Base-by-base conservation (phyloP, 441 rosid genomes). In the Eruca vesicaria region DNA sequence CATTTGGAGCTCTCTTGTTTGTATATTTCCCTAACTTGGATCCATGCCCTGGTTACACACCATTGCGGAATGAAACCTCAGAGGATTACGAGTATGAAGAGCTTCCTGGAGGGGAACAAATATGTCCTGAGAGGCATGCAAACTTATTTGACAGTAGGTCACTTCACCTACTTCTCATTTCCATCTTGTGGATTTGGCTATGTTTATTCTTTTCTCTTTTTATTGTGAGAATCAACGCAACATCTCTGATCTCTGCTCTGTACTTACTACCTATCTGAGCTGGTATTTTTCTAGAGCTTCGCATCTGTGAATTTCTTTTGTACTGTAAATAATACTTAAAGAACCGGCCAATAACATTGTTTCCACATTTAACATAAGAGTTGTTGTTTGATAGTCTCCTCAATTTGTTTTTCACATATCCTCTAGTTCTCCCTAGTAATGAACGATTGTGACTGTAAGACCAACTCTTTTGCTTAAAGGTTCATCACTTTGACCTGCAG, bases 61-160 rank as follows among this genome's bases (percentile, higher is more conserved):
- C 90, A 26, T 20, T 86, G 79, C 70, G 75, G 50, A 70, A 68
- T 69, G 93, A 90, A 74, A 75, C 80, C 50, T 66, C 74, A 28
- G 95, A 89, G 38, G 89, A 90, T 75, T 82, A 79, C 65, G 97
- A 83, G 75, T 96, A 96, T 82, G 93, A 91, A 81, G 98, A 86
- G 81, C 94, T 96, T 68, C 89, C 97, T 33, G 92, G 84, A 59
- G 98, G 89, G 78, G 97, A 93, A 80, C 84, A 87, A 58, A 88
- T 91, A 80, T 96, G 94, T 78, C 99, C 99, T 23, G 99, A 96
- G 87, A 86, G 89, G 68, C 94, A 81, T 20, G 90, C 38, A 82
- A 91, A 75, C 82, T 71, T 96, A 69, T 68, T 93, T 80, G 93
- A 98, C 74, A 84, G 99, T 96, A 88, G 29, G 94, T 85, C 74